phyloP scores from a whole-genome alignment of 2,329 filamentous ascomycete species.

The Pseudogymnoascus sp. region DNA sequence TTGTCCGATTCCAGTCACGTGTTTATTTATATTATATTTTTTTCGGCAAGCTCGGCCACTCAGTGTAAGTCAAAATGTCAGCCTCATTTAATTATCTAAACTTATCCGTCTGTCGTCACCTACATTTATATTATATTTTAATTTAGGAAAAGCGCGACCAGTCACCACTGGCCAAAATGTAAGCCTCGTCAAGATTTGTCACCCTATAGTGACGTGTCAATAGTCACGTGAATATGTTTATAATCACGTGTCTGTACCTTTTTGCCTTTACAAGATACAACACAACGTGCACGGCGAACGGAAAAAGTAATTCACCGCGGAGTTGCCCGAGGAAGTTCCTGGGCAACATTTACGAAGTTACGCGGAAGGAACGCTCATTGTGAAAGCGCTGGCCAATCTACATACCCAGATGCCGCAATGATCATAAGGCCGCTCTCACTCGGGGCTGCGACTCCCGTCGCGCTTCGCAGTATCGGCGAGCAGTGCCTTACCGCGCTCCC shows the following conservation, averaged over 20 bases:
- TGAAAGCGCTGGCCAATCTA: not conserved
- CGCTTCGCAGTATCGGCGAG: conserved; percentile 2
- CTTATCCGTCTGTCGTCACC: not conserved
- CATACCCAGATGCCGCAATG: conserved; percentile 11
- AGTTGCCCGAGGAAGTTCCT: conserved; percentile 3
- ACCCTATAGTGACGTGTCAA: no score
- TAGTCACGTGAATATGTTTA: no score
- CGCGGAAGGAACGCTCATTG: conserved; percentile 5
- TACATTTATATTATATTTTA: no score
- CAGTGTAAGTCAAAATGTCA: not conserved
- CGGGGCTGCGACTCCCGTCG: conserved; percentile 8
- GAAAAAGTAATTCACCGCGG: not conserved
- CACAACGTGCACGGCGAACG: not conserved
- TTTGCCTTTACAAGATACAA: not conserved
- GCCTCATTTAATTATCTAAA: not conserved
- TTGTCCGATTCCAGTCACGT: not conserved
- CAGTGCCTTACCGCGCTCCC: not conserved
- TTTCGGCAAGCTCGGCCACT: not conserved
- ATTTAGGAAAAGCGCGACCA: no score
- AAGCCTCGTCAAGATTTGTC: no score
- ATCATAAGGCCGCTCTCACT: conserved; percentile 11
- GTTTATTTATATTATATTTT: not conserved
- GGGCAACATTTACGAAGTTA: conserved; percentile 3
- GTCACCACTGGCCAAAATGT: no score
- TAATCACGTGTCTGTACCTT: not conserved